phyloP scores from a whole-genome alignment of 257 asterid species.

The Przewalskia tangutica region DNA sequence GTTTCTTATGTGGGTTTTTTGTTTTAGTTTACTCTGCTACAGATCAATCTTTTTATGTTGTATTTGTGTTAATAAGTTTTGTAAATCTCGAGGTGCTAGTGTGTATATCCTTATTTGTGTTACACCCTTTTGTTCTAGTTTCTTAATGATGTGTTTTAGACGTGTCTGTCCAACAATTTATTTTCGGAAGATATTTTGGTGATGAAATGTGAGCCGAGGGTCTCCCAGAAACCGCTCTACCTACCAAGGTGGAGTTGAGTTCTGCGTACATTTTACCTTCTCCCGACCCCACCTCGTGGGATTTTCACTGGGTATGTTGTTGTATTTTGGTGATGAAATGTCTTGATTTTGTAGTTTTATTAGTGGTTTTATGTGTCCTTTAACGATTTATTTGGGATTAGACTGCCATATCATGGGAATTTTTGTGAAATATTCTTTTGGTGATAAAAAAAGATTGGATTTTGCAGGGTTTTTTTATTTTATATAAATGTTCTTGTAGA shows the following conservation, averaged over 20 bases:
- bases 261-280: too few relatives aligned
- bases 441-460: not conserved
- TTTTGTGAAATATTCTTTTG: not conserved
- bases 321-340: not conserved
- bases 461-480: not conserved
- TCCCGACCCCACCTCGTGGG: too few relatives aligned
- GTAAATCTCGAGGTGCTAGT: not conserved
- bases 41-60: not conserved
- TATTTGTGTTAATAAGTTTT: not conserved
- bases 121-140: not conserved
- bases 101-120: not conserved
- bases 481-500: not conserved
- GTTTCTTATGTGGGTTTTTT: not conserved
- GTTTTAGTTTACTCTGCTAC: not conserved
- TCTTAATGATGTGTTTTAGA: not conserved
- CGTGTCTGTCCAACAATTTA: not conserved
- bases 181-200: not conserved
- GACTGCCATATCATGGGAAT: not conserved
- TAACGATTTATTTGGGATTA: not conserved
- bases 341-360: not conserved
- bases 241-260: too few relatives aligned
- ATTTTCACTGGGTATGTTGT: too few relatives aligned
- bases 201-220: too few relatives aligned
- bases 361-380: not conserved
- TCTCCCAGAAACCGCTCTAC: too few relatives aligned